These are phyloP conservation scores for Rhizopus sp. DNA, from an alignment of 371 early-diverging fungal species.

Conservation along the genomic window DNA sequence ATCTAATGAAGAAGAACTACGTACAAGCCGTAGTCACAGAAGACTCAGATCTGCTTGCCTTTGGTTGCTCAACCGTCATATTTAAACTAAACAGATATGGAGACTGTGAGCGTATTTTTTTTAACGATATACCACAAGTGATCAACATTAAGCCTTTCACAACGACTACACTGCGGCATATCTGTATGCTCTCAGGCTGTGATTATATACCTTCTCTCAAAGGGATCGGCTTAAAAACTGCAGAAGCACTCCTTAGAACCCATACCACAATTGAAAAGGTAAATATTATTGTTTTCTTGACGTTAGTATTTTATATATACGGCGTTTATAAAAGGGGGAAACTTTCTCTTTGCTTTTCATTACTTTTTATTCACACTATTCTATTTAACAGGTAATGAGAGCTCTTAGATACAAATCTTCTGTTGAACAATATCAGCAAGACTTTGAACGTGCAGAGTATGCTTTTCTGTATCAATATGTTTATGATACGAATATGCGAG, in stretches of 20 bases:
- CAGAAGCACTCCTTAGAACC: slow-evolving; percentile 61
- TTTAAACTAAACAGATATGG: slow-evolving; percentile 80
- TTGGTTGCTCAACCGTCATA: slow-evolving; percentile 85
- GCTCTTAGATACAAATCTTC: not conserved
- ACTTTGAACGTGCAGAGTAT: slow-evolving; percentile 70
- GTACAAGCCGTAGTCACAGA: slow-evolving; percentile 92
- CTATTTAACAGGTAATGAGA: not conserved
- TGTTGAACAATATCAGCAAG: slow-evolving; percentile 20
- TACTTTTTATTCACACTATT: not conserved
- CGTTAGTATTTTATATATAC: not conserved
- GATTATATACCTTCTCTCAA: slow-evolving; percentile 87
- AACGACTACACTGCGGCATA: slow-evolving; percentile 21
- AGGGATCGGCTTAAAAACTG: slow-evolving; percentile 88
- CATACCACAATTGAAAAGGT: slow-evolving; percentile 48
- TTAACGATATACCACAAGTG: not conserved
- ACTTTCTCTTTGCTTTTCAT: not conserved
- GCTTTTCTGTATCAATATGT: slow-evolving; percentile 86
- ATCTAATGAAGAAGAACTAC: slow-evolving; percentile 69
- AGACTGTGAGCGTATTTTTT: slow-evolving; percentile 59
- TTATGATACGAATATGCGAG: slow-evolving; percentile 57
- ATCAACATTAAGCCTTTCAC: not conserved
- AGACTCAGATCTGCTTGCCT: slow-evolving; percentile 97
- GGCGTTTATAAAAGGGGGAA: not conserved
- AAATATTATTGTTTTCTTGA: not conserved
- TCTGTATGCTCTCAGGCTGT: slow-evolving; percentile 95